These are phyloP conservation scores for Liriodendron chinense DNA, from an alignment of 164 flowering plant species.

Conservation along the genomic window DNA sequence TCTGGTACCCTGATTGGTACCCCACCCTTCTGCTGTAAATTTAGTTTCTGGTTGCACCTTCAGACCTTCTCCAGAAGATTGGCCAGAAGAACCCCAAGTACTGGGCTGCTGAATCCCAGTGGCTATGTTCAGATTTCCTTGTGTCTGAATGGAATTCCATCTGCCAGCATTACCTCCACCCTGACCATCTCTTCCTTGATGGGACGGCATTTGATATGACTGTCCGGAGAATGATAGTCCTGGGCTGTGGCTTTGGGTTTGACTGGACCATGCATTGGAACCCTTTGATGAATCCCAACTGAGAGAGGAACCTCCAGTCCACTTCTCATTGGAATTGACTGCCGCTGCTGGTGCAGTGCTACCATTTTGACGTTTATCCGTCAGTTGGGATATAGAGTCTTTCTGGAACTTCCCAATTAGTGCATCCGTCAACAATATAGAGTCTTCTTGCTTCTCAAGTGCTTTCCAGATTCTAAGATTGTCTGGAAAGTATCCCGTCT, in stretches of 20 bases:
- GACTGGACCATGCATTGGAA: conserved; percentile 30
- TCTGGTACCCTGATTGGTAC: conserved; percentile 2
- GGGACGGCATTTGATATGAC: conserved; percentile 22
- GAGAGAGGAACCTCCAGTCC: too few species aligned
- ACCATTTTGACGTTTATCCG: conserved; percentile 12
- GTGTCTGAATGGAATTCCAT: conserved; percentile 27
- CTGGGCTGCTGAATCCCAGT: conserved; percentile 9
- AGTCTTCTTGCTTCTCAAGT: conserved; percentile 54
- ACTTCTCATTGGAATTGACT: too few species aligned
- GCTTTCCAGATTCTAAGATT: conserved; percentile 71
- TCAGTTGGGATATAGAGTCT: conserved; percentile 20
- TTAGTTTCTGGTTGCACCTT: conserved; percentile 8
- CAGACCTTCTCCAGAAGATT: conserved; percentile 12
- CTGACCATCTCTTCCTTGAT: conserved; percentile 22
- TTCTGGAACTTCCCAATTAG: conserved; percentile 55
- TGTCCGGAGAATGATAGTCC: conserved; percentile 29
- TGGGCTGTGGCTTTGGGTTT: conserved; percentile 20
- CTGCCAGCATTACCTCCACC: conserved; percentile 22
- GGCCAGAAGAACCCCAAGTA: conserved; percentile 24
- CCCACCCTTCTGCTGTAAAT: conserved; percentile 1
- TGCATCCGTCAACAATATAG: conserved; percentile 64
- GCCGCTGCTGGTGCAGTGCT: conserved; percentile 19
- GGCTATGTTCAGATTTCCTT: conserved; percentile 16
- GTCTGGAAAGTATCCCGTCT: conserved; percentile 78
- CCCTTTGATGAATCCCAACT: conserved; percentile 30